Base-by-base conservation (phyloP, 345 rosid species). In the Citrus mangshanensis region DNA sequence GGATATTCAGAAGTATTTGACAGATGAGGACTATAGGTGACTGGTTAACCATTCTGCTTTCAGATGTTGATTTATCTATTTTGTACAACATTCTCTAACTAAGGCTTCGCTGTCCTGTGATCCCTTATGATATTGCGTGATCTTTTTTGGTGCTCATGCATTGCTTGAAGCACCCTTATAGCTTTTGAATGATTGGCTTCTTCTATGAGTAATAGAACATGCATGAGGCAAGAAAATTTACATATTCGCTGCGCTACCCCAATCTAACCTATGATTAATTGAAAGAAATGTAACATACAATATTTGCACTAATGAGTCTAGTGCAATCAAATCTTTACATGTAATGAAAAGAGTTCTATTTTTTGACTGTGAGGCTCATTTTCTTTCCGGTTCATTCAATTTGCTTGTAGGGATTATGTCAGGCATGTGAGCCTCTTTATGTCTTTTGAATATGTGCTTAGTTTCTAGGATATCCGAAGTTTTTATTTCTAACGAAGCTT, bases 21-120 rank as follows among this genome's bases (percentile, higher is more conserved):
- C 91, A 0, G 96, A 91, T 73, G 97, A 94, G 82, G 98, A 95
- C 73, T 93, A 88, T 89, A 91, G 98, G 97, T 95, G 73, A 46
- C 46, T 25, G 67, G 70, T 84, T 59, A 30, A 37, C 56, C 42
- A 1, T 30, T 73, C 40, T 37, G 14, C 34, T 77, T 32, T 62
- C 30, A 7, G 59, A 38, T 21, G 25, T 16, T 69, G 27, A 27
- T 51, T 30, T 38, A 56, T 81, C 56, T 58, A 51, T 64, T 40
- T 56, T 27, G 0, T 70, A 13, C 64, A 42, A 34, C 40, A 16
- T 58, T 62, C 4, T 70, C 22, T 3, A 19, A 28, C 22, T 3
- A 19, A 28, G 70, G 46, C 42, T 40, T 58, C 4, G 16, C 5
- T 58, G 32, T 59, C 51, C 51, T 73, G 42, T 56, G 34, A 73